Base-by-base conservation (phyloP, 306 rosid species). In the Erythrophleum fordii region DNA sequence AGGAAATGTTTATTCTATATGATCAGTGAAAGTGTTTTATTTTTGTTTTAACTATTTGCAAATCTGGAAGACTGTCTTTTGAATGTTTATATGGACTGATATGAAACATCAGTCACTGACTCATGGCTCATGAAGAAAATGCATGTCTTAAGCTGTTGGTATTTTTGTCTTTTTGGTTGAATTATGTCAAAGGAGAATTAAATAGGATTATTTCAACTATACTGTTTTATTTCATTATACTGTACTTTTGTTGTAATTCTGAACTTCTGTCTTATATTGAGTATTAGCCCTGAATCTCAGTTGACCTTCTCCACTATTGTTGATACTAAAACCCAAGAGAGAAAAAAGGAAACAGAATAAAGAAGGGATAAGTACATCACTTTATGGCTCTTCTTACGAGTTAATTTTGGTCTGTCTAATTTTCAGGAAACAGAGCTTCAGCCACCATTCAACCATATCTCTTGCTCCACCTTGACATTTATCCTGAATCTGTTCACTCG, bases 391-490 rank as follows among this genome's bases (percentile, higher is more conserved):
- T 28, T 65, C 3, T 37, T n/a, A 59, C 25, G 42, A 29, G 23
- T 66, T 82, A 39, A 35, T 44, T 25, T 56, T 52, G 18, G 10
- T 51, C 29, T 28, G 3, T 23, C 11, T 80, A 74, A 58, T 16
- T 5, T 62, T 72, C 73, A 73, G 82, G 90, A 46, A 79, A 61
- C 75, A 91, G 65, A 83, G 68, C 86, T 56, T 94, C 97, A 72
- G 97, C 90, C 34, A 91, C 97, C 22, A 79, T 83, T 70, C 97
- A 95, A 77, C 97, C 97, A 20, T 95, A 73, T 88, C 88, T 84
- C 37, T 76, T 91, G 85, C 95, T 95, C 77, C 98, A 92, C 80
- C 98, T 95, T 71, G 98, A 95, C 86, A 95, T 95, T 83, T 69
- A 76, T 69, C 93, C 88, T 81, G 92, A 95, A 11, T 81, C 94